phyloP scores from a whole-genome alignment of 2,329 filamentous ascomycete genomes.

The Tolypocladium sp. region DNA sequence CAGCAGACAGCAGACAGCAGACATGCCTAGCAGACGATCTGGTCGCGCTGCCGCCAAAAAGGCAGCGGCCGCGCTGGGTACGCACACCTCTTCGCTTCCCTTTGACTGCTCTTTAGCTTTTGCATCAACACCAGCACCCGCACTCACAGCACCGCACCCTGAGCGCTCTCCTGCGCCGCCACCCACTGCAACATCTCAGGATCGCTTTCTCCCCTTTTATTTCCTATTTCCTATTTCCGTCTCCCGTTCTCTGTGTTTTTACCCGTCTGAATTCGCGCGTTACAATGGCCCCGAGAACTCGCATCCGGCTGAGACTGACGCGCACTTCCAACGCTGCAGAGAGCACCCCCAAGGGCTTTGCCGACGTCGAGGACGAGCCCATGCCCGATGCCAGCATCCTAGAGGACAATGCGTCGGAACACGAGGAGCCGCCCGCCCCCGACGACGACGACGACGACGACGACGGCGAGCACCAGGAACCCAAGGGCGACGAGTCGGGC shows the following conservation, averaged over 20 bases:
- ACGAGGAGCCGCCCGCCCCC: conserved; percentile 6
- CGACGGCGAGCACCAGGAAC: conserved; percentile 20
- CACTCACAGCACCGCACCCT: not conserved
- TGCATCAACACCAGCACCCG: not conserved
- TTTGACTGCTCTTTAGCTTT: not conserved
- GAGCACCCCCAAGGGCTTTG: conserved; percentile 32
- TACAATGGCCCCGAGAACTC: conserved; percentile 18
- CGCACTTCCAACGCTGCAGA: conserved; percentile 22
- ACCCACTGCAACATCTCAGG: not conserved
- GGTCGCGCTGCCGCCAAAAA: conserved; percentile 45
- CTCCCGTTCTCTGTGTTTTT: not conserved
- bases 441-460: conserved; percentile 20
- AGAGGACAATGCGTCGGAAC: conserved; percentile 7
- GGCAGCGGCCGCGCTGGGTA: conserved; percentile 44
- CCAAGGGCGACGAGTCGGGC: conserved; percentile 36
- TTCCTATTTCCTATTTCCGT: not conserved
- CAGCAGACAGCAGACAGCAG: conserved; percentile 9
- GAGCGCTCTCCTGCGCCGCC: not conserved
- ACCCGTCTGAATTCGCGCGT: not conserved
- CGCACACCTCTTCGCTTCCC: conserved; percentile 13
- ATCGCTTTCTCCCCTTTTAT: not conserved
- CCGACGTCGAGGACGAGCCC: conserved; percentile 29
- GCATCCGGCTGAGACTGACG: conserved; percentile 24
- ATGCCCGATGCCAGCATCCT: conserved; percentile 23
- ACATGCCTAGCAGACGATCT: conserved; percentile 35